Evolutionary conservation across 2,329 filamentous ascomycete genomes (phyloP), one percentile per base, ranked within the genome.

Genomic region (Pseudogymnoascus sp.): DNA sequence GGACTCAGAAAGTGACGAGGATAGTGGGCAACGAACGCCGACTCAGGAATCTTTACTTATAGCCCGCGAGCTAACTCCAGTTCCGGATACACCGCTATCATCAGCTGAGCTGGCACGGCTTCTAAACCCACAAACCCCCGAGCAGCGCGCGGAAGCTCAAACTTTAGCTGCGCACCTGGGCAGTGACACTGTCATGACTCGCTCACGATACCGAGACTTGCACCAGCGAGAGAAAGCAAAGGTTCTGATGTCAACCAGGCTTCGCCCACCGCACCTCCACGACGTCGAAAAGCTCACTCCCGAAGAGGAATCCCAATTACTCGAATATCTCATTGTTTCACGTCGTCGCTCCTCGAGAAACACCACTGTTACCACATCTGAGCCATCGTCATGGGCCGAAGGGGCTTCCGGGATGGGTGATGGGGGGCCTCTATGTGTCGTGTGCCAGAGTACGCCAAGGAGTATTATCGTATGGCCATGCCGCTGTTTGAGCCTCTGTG

Each of bases 391-490:
- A 4, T 92, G 88, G 89, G 81, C 85, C 43, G 79, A 81, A 1
- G 89, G 88, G n/a, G 88, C 85, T 0, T 84, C 84, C 4, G 88
- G 88, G 0, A 82, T 92, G 70, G 90, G 89, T 1, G 83, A 86
- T 30, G 84, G 80, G 39, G 87, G 90, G 0, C 91, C 91, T 2
- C 89, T 90, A 66, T 99, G 94, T 69, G 94, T 97, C 0, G 90
- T 99, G 4, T 99, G 94, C 71, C 93, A 97, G 72, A 85, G 85
- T 60, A 82, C 83, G n/a, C 86, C 91, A 2, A 81, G 94, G 16
- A 95, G 90, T 6, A 89, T 97, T 63, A 89, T 99, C 60, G 88
- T 96, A 1, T 97, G 94, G 94, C 94, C 94, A 0, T 99, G 94
- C 72, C 89, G 94, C 2, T 99, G 94, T 71, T 80, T 99, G 62